Conservation (phyloP, 306 rosid genomes). For the Coriaria nepalensis region DNA sequence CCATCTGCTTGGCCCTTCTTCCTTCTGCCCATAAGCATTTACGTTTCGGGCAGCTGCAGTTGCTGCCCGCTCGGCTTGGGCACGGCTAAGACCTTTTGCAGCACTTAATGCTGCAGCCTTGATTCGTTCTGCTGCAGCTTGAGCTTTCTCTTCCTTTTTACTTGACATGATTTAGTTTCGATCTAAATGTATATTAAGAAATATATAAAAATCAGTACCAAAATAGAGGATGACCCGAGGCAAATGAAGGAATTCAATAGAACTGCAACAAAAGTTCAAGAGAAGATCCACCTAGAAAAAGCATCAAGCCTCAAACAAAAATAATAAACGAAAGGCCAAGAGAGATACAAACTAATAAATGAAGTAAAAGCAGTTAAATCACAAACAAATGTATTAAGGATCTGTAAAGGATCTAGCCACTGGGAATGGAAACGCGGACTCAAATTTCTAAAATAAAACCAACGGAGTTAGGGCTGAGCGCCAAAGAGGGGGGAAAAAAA, state of each 20-base stretch:
- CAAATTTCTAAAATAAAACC: no score
- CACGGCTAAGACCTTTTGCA: constrained; percentile 94
- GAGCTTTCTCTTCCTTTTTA: constrained; percentile 93
- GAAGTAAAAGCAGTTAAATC: no score
- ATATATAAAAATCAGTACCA: not conserved
- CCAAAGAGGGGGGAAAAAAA: no score
- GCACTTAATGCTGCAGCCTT: constrained; percentile 92
- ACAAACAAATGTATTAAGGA: no score
- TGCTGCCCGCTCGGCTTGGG: constrained; percentile 95
- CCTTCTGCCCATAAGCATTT: constrained; percentile 98
- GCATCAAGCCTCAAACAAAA: no score
- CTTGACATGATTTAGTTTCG: constrained; percentile 50
- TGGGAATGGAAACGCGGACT: no score
- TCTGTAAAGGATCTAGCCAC: no score
- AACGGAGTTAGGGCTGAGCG: no score
- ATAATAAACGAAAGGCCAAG: no score
- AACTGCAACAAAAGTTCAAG: no score
- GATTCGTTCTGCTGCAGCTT: constrained; percentile 90
- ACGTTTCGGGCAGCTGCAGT: constrained; percentile 91
- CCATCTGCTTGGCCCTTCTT: constrained; percentile 99
- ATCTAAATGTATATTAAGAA: constrained; percentile 1
- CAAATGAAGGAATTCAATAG: not conserved
- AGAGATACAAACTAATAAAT: no score
- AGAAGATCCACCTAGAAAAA: no score
- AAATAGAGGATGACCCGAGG: not conserved